A percentile compares a stretch with the other conserved stretches of the same genome.
These are phyloP conservation scores for Aspergillus biplanus DNA, from an alignment of 495 filamentous ascomycete genomes.

Conservation along the genomic window DNA sequence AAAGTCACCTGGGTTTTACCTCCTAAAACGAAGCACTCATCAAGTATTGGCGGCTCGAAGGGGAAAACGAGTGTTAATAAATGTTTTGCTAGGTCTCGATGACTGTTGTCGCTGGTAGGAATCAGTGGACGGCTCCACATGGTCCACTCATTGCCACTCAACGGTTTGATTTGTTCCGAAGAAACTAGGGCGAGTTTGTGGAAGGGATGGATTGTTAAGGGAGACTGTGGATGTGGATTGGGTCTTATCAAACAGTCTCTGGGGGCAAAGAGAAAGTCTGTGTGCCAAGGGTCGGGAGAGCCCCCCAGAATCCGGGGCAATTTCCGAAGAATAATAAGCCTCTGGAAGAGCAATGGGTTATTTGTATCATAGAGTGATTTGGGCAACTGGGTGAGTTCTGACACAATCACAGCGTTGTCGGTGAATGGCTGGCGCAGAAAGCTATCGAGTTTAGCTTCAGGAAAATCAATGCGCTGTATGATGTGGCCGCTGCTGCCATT, in stretches of 20 bases:
- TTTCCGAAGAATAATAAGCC: not conserved
- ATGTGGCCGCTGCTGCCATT: not conserved
- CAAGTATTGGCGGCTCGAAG: not conserved
- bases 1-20: not conserved
- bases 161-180: not conserved
- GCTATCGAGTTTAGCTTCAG: not conserved
- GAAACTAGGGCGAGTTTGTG: not conserved
- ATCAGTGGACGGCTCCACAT: not conserved
- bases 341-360: not conserved
- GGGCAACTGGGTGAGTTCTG: not conserved
- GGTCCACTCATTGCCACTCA: not conserved
- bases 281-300: not conserved
- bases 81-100: not conserved
- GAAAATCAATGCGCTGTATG: not conserved
- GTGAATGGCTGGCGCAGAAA: not conserved
- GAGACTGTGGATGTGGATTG: not conserved
- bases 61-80: not conserved
- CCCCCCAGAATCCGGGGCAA: not conserved
- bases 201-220: conserved; percentile 2
- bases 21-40: not conserved
- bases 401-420: not conserved
- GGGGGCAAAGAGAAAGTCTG: not conserved
- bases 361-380: not conserved
- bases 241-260: not conserved
- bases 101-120: not conserved